Evolutionary conservation across 345 rosid species (phyloP).

Genomic region (sweet orange (Citrus sinensis)): DVS_A1.0 CM039162.1:32299001-32299500

Average conservation of each 20-base stretch:
- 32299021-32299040: conserved; percentile 24
- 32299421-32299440: not conserved
- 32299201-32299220: not conserved
- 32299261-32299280: conserved; percentile 21
- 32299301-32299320: conserved; percentile 16
- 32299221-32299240: conserved; percentile 29
- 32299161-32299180: conserved; percentile 13
- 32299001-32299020: conserved; percentile 60
- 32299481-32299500: not conserved
- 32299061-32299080: conserved; percentile 35
- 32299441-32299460: not conserved
- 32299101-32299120: conserved; percentile 72
- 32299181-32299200: not conserved
- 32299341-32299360: conserved; percentile 20
- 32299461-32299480: not conserved
- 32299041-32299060: conserved; percentile 19
- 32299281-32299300: conserved; percentile 21
- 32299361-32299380: conserved; percentile 16
- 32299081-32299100: conserved; percentile 64
- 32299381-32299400: not conserved
- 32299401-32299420: not conserved
- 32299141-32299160: conserved; percentile 36
- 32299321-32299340: conserved; percentile 15
- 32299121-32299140: conserved; percentile 55
- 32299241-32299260: conserved; percentile 24